Conservation (phyloP, 2,329 filamentous ascomycete genomes). For the Penicillium sp. region DNA sequence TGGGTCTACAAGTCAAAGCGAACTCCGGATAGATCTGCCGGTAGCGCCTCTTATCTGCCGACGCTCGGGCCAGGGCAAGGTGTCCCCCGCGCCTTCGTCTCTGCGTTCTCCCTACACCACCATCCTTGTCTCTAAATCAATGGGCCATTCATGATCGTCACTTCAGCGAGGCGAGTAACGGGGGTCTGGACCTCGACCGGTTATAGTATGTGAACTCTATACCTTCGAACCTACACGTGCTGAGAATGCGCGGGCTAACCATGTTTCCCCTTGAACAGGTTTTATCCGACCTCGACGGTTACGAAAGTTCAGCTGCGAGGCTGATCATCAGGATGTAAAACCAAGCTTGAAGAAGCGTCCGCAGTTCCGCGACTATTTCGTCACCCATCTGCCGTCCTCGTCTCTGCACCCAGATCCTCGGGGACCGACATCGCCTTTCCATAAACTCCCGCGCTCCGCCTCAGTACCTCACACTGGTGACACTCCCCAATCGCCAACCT, state of each 20-base stretch:
- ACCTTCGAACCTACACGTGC: constrained; percentile 16
- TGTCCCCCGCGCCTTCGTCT: constrained; percentile 14
- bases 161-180: constrained; percentile 39
- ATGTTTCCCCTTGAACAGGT: constrained; percentile 24
- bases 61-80: constrained; percentile 21
- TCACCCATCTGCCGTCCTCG: constrained; percentile 90
- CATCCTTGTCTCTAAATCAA: constrained; percentile 20
- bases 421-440: constrained; percentile 62
- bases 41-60: constrained; percentile 23
- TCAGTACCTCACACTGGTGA: constrained; percentile 71
- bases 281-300: constrained; percentile 33
- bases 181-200: constrained; percentile 39
- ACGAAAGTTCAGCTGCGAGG: constrained; percentile 25
- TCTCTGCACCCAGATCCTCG: constrained; percentile 86
- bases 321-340: constrained; percentile 11
- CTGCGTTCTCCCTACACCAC: constrained; percentile 11
- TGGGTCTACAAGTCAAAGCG: not conserved
- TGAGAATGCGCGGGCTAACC: not conserved
- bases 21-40: constrained; percentile 16
- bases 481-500: constrained; percentile 51
- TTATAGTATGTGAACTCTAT: constrained; percentile 33
- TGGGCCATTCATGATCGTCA: constrained; percentile 40
- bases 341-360: constrained; percentile 38
- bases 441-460: constrained; percentile 81
- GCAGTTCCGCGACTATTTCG: constrained; percentile 91